Percentiles rank a stretch among this genome's conserved stretches.
Conservation (phyloP, 1,284 basidiomycete species). For the Sutorius eximius region DNA sequence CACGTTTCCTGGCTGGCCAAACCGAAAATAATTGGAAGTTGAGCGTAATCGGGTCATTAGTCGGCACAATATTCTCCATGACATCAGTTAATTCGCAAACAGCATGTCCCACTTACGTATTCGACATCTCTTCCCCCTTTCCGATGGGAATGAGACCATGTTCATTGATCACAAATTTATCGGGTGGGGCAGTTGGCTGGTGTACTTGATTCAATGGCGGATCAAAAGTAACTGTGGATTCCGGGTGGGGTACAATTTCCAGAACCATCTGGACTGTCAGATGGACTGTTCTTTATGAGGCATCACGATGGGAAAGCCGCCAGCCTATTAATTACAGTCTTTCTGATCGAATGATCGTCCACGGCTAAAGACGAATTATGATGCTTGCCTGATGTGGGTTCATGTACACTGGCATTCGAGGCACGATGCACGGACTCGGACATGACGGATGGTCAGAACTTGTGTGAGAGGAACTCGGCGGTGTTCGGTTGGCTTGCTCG, state of each 20-base stretch:
- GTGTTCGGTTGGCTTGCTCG: constrained; percentile 1
- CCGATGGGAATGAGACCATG: neutral
- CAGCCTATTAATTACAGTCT: no score
- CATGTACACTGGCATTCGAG: no score
- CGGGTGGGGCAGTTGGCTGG: neutral
- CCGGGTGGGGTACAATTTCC: neutral
- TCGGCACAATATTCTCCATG: neutral
- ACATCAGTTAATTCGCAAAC: neutral
- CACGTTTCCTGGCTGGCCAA: no score
- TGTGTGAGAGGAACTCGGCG: neutral
- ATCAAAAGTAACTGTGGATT: neutral
- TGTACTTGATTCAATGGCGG: neutral
- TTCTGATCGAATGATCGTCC: no score
- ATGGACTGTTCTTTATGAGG: no score
- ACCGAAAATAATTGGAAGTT: no score
- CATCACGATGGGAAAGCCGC: no score
- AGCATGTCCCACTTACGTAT: neutral
- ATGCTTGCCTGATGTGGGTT: no score
- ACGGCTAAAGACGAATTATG: no score
- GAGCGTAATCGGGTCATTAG: neutral
- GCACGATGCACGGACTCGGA: no score
- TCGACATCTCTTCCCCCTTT: neutral
- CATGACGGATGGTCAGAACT: no score
- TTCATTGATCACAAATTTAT: neutral
- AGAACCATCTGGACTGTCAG: no score